A percentile compares a stretch with the other conserved stretches of the same genome.
Conservation (phyloP, 1,284 basidiomycete genomes). For the Bjerkandera adusta region DNA sequence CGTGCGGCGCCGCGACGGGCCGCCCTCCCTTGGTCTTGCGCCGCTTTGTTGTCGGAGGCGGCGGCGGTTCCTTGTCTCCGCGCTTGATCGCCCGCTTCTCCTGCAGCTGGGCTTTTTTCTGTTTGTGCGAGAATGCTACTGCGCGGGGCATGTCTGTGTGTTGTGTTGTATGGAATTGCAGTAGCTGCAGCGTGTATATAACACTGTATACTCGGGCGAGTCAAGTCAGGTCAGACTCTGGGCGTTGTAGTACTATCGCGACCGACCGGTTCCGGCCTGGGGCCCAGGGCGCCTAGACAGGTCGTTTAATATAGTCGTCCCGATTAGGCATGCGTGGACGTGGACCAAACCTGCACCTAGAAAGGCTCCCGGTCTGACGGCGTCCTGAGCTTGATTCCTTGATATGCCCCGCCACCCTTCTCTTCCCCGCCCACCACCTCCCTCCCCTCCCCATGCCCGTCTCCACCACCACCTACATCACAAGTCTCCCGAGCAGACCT, state of each 20-base stretch:
- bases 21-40: conserved; percentile 18
- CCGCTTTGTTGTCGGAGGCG: conserved; percentile 36
- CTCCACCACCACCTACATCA: conserved; percentile 18
- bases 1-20: conserved; percentile 16
- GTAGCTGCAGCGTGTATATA: too few relatives aligned
- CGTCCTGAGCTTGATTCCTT: conserved; percentile 8
- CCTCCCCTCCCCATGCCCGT: conserved; percentile 12
- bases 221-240: too few relatives aligned
- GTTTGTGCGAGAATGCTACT: conserved; percentile 62
- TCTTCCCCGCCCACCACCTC: conserved; percentile 6
- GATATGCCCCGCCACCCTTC: conserved; percentile 5
- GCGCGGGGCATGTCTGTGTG: conserved; percentile 41
- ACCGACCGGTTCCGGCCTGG: too few relatives aligned
- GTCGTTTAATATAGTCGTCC: too few relatives aligned
- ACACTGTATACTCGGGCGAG: too few relatives aligned
- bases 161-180: too few relatives aligned
- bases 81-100: conserved; percentile 82
- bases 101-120: conserved; percentile 70
- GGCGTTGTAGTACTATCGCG: too few relatives aligned
- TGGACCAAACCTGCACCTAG: neutral
- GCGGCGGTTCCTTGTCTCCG: conserved; percentile 51
- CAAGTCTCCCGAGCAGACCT: conserved; percentile 12
- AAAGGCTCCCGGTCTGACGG: conserved; percentile 1
- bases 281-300: too few relatives aligned
- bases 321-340: neutral